Evolutionary conservation across 441 rosid genomes (phyloP).

Genomic region (Erysimum pusillum): DNA sequence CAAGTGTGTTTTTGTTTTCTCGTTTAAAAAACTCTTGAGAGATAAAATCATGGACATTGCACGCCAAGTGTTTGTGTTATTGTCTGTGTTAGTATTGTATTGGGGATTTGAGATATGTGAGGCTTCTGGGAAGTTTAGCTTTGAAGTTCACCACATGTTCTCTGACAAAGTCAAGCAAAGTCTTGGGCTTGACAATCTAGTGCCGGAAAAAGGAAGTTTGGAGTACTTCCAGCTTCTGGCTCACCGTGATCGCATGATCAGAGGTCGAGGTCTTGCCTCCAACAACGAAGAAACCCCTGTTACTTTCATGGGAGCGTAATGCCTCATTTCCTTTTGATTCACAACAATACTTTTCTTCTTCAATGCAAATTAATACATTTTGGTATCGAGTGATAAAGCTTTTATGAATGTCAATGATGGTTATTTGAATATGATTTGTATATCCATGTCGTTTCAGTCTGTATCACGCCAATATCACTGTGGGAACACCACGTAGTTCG

Average conservation of each 20-base stretch:
- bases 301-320: slow-evolving; percentile 81
- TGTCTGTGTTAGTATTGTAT: slow-evolving; percentile 29
- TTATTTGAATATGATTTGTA: background rate
- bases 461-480: slow-evolving; percentile 73
- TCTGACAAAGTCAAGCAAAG: slow-evolving; percentile 73
- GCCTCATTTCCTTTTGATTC: slow-evolving; percentile 20
- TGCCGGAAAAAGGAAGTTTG: slow-evolving; percentile 70
- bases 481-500: slow-evolving; percentile 73
- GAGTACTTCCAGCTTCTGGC: slow-evolving; percentile 69
- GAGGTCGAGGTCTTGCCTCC: slow-evolving; percentile 71
- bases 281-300: slow-evolving; percentile 51
- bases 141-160: slow-evolving; percentile 74
- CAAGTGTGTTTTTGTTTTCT: background rate
- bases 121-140: slow-evolving; percentile 61
- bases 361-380: background rate
- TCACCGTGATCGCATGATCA: slow-evolving; percentile 67
- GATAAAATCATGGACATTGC: slow-evolving; percentile 10
- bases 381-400: background rate
- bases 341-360: background rate
- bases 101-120: slow-evolving; percentile 42
- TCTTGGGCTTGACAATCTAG: slow-evolving; percentile 49
- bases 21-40: background rate
- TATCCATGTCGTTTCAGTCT: slow-evolving; percentile 56
- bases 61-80: slow-evolving; percentile 41
- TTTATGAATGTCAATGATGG: background rate